Base-by-base conservation (phyloP, 805 yeast species). In the Spencermartinsiella europaea region DNA sequence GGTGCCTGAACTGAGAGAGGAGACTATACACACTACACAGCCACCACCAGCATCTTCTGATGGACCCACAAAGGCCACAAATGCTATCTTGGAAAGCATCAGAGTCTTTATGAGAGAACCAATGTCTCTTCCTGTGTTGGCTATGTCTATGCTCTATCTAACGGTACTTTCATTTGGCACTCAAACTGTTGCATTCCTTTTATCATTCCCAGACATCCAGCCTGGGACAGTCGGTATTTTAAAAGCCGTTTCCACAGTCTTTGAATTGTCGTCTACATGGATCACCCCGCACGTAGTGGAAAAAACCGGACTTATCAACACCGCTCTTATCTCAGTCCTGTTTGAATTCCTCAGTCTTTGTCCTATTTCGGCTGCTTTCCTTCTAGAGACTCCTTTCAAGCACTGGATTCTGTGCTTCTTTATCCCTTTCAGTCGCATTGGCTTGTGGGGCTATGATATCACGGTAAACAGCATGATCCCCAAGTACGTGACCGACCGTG, bases 391-490 rank as follows among this genome's bases (percentile, higher is more conserved):
- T 34, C 45, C 27, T 31, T 36, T 17, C n/a, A 15, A 21, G 17
- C 28, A 44, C 21, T 20, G 48, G 45, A 8, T 41, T 25, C 36
- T 46, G 7, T 51, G 46, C 34, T 28, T 28, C 21, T 28, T 27
- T 10, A 15, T 59, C 4, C 51, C 59, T 4, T 12, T 25, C 12
- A 61, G 68, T 15, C 54, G 74, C 10, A 45, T 69, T 19, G 74
- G 74, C 1, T 53, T 70, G 12, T 70, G 74, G 73, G 71, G 74
- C 21, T 68, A 65, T 52, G 72, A 68, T 45, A 53, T 69, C 25
- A 53, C 69, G 22, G 56, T 65, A 1, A 71, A 68, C 48, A 55
- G 61, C 20, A 52, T 59, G 14, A 56, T 69, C 21, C 63, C 62
- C 37, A 62, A 60, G 14, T 52, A 57, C 21, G 21, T 38, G 19